Evolutionary conservation across 2,329 filamentous ascomycete genomes (phyloP), one percentile per base, ranked within the genome.

Genomic region (Didymella exigua): DNA sequence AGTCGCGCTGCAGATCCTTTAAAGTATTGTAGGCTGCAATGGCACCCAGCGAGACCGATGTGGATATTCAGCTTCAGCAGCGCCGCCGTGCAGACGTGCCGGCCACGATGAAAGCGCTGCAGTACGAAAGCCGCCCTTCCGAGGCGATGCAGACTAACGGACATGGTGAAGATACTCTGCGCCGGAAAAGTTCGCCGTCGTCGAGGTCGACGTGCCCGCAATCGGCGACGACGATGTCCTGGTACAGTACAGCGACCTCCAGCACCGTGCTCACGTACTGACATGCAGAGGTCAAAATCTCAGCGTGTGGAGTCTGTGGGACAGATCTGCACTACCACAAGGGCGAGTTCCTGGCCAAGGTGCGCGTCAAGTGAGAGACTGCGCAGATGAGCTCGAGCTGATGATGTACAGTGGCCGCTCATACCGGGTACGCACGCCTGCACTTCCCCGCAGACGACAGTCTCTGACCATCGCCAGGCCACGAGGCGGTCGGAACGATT

Each of bases 401-500:
- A 58, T 23, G 2, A 31, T 30, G 1, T 6, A 2, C 18, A 68
- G 65, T 68, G 54, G 49, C 65, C 65, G 1, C 49, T 68, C 16
- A 67, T 65, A 36, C 65, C 65, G 2, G 65, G 65, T 67, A 42
- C 19, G 18, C 8, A 4, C 1, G 9, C 16, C 14, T 19, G 29
- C 13, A 21, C 30, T 10, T 16, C 11, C 13, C 11, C 14, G 10
- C 7, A 14, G 9, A 9, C 8, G 8, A 8, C 16, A 13, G 4
- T 5, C 0, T 9, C 23, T 21, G n/a, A 43, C 7, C 2, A 27
- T 5, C 2, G 1, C n/a, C 42, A 68, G 86, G 86, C 44, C 87
- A 89, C 65, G 87, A 89, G 72, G 88, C 86, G 30, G 84, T 87
- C 34, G 87, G 87, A 62, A 81, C 85, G 30, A 80, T 89, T 50